Evolutionary conservation across 371 early-diverging fungal species (phyloP).

Genomic region (Mortierella polycephala): DNA sequence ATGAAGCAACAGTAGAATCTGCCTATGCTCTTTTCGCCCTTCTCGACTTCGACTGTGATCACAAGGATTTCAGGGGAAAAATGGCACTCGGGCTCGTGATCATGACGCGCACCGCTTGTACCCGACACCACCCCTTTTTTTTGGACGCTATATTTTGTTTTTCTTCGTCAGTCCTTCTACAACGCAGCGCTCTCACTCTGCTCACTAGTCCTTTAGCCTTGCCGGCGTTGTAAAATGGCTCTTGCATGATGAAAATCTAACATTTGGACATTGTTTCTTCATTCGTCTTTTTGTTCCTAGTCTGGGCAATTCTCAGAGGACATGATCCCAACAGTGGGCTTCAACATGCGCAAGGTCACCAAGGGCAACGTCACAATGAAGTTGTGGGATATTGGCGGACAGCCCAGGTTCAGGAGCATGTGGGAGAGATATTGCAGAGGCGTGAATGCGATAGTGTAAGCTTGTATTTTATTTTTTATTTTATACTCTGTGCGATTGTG

Average conservation of each 20-base stretch:
- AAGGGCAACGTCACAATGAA: slow-evolving; percentile 97
- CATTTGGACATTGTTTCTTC: too few species aligned
- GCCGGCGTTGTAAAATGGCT: too few species aligned
- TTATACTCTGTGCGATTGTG: too few species aligned
- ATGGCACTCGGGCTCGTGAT: slow-evolving; percentile 1
- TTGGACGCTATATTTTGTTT: background rate
- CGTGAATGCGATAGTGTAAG: slow-evolving; percentile 97
- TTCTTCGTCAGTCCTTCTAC: background rate
- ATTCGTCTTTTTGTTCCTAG: slow-evolving; percentile 48
- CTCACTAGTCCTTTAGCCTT: too few species aligned
- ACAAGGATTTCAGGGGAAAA: background rate
- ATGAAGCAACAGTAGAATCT: too few species aligned
- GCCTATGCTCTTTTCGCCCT: too few species aligned
- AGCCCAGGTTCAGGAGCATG: slow-evolving; percentile 91
- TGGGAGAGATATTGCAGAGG: slow-evolving; percentile 97
- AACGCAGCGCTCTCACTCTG: too few species aligned
- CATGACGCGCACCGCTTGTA: background rate
- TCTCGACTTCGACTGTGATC: too few species aligned
- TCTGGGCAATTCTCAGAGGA: slow-evolving; percentile 97
- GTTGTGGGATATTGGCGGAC: slow-evolving; percentile 99
- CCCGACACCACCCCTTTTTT: too few species aligned
- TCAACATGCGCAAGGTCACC: slow-evolving; percentile 97
- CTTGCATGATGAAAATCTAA: too few species aligned
- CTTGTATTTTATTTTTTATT: too few species aligned
- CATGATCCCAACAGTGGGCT: slow-evolving; percentile 98